Conservation (phyloP, 2,329 filamentous ascomycete species). For the Ceratocystis albifundus region DNA sequence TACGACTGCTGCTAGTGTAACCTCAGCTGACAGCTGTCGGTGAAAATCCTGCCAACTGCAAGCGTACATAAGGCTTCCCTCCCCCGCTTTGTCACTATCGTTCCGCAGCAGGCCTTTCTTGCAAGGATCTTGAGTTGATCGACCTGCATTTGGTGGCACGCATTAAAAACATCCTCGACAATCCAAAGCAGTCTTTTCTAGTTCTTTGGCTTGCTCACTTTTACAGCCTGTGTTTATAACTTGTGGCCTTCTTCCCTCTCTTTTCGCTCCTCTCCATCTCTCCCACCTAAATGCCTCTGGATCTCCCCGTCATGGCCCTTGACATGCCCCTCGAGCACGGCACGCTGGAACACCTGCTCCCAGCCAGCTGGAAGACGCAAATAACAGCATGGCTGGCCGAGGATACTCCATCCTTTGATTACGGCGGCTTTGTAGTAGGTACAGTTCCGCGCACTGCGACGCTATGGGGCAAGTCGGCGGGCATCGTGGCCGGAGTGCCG, state of each 20-base stretch:
- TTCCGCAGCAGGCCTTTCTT: neutral
- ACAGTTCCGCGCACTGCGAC: conserved; percentile 51
- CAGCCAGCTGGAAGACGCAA: conserved; percentile 69
- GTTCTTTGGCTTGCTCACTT: too few relatives aligned
- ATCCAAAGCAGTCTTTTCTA: too few relatives aligned
- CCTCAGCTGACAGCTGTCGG: neutral
- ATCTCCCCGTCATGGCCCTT: conserved; percentile 21
- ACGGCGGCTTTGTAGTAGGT: conserved; percentile 92
- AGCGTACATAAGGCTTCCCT: neutral
- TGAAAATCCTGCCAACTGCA: neutral
- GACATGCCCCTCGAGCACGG: conserved; percentile 30
- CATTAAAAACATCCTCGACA: neutral
- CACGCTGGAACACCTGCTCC: conserved; percentile 58
- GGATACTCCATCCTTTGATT: conserved; percentile 93
- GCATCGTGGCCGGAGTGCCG: conserved; percentile 79
- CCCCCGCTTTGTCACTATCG: neutral
- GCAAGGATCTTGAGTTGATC: neutral
- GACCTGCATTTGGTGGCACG: neutral
- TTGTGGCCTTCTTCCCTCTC: neutral
- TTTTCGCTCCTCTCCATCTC: neutral
- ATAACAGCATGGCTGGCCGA: conserved; percentile 83
- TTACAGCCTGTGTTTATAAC: too few relatives aligned
- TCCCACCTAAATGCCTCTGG: conserved; percentile 14
- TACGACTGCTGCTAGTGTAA: neutral
- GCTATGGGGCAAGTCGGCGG: conserved; percentile 58